phyloP scores from a whole-genome alignment of 2,329 filamentous ascomycete genomes.

The Penicillium sp. region DNA sequence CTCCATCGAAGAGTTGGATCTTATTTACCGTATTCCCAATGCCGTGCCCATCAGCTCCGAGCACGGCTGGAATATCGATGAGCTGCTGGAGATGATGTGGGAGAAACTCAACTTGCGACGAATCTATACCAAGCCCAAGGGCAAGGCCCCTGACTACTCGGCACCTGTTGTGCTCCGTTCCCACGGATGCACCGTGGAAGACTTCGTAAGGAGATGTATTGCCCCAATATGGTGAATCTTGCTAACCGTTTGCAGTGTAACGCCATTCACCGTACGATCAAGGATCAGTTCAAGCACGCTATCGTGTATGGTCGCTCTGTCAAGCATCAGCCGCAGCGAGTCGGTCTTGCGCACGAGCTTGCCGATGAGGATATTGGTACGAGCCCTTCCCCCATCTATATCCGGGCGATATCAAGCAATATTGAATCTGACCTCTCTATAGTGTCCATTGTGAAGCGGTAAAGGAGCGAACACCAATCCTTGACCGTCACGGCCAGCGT shows the following conservation, averaged over 20 bases:
- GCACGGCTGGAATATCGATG: conserved; percentile 96
- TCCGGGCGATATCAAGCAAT: neutral
- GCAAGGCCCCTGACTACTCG: conserved; percentile 87
- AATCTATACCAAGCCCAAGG: conserved; percentile 98
- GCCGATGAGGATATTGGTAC: conserved; percentile 95
- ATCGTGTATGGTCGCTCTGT: conserved; percentile 97
- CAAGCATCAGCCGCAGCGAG: conserved; percentile 96
- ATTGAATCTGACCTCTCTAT: conserved; percentile 25
- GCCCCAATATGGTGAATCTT: neutral
- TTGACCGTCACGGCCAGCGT: conserved; percentile 27
- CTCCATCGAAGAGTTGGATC: conserved; percentile 93
- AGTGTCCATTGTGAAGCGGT: conserved; percentile 71
- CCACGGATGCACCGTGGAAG: conserved; percentile 83
- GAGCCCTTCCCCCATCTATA: conserved; percentile 34
- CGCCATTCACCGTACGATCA: conserved; percentile 91
- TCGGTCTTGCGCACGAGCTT: conserved; percentile 86
- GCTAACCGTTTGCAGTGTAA: conserved; percentile 69
- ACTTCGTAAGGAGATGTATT: conserved; percentile 71
- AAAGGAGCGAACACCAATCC: conserved; percentile 30
- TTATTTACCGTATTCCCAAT: conserved; percentile 95
- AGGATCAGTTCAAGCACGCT: conserved; percentile 91
- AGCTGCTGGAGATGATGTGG: conserved; percentile 98
- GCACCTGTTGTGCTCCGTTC: conserved; percentile 85
- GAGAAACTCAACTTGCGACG: conserved; percentile 87
- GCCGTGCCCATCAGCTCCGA: conserved; percentile 96